These are phyloP conservation scores for Mycena metata DNA, from an alignment of 768 basidiomycete genomes.

Conservation along the genomic window DNA sequence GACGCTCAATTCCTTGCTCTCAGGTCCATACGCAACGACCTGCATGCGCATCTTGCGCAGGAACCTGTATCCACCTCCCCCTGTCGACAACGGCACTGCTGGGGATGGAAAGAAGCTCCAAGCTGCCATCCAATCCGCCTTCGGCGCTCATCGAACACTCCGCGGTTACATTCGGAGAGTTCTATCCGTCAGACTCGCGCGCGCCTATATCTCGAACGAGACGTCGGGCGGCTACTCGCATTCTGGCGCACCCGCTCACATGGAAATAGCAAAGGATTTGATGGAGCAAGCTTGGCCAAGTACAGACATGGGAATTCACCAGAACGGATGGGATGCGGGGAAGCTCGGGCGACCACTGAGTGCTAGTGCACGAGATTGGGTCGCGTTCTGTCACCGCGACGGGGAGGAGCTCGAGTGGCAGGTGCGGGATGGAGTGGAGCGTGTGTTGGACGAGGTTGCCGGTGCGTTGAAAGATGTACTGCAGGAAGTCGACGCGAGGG, in stretches of 20 bases:
- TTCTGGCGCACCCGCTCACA: conserved; percentile 70
- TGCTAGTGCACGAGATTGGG: conserved; percentile 72
- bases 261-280: conserved; percentile 72
- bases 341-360: conserved; percentile 68
- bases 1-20: conserved; percentile 67
- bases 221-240: conserved; percentile 66
- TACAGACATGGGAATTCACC: conserved; percentile 57
- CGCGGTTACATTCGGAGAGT: conserved; percentile 74
- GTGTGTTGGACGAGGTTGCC: conserved; percentile 77
- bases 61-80: conserved; percentile 64
- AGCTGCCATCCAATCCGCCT: conserved; percentile 58
- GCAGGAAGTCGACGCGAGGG: conserved; percentile 77
- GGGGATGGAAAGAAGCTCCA: conserved; percentile 41
- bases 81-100: conserved; percentile 33
- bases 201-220: conserved; percentile 73
- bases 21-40: conserved; percentile 74
- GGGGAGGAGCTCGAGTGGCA: conserved; percentile 46
- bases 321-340: conserved; percentile 75
- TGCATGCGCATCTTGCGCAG: conserved; percentile 75
- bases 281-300: conserved; percentile 83
- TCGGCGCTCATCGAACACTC: conserved; percentile 74
- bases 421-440: conserved; percentile 58
- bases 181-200: conserved; percentile 71
- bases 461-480: conserved; percentile 79
- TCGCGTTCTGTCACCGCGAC: conserved; percentile 52